Evolutionary conservation across 495 filamentous ascomycete genomes (phyloP).

Genomic region (Aspergillus panamensis): DNA sequence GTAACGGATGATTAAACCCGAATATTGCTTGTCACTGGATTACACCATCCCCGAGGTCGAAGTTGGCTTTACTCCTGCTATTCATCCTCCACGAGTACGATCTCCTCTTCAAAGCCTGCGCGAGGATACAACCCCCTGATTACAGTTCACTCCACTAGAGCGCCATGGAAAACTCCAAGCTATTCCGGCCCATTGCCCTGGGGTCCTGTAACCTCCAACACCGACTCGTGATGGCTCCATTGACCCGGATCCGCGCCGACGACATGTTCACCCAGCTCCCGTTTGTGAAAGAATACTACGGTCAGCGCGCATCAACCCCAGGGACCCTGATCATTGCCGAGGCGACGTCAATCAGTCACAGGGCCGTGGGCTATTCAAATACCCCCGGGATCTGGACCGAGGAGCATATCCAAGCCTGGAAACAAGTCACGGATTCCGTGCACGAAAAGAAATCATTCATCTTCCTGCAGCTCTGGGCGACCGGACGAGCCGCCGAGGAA

Average conservation of each 20-base stretch:
- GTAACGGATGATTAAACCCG: no score
- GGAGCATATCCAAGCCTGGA: constrained; percentile 59
- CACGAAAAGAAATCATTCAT: constrained; percentile 60
- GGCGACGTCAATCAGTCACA: constrained; percentile 57
- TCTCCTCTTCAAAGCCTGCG: no score
- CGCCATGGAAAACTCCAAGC: no score
- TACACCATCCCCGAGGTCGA: no score
- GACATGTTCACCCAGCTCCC: constrained; percentile 32
- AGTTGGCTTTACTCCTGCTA: no score
- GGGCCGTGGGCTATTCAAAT: constrained; percentile 45
- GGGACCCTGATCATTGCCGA: constrained; percentile 54
- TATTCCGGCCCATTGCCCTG: no score
- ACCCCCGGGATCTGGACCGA: constrained; percentile 59
- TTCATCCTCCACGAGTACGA: no score
- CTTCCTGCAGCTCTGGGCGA: constrained; percentile 62
- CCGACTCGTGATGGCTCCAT: constrained; percentile 48
- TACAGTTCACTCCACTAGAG: no score
- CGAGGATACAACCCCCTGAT: no score
- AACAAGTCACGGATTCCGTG: constrained; percentile 56
- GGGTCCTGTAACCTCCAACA: no score
- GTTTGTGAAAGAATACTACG: constrained; percentile 47
- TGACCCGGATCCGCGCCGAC: constrained; percentile 45
- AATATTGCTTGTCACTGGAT: no score
- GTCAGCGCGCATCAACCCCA: constrained; percentile 45
- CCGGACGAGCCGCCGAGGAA: constrained; percentile 54